Conservation (phyloP, 768 basidiomycete species). For the Phylloporus sp. region DNA sequence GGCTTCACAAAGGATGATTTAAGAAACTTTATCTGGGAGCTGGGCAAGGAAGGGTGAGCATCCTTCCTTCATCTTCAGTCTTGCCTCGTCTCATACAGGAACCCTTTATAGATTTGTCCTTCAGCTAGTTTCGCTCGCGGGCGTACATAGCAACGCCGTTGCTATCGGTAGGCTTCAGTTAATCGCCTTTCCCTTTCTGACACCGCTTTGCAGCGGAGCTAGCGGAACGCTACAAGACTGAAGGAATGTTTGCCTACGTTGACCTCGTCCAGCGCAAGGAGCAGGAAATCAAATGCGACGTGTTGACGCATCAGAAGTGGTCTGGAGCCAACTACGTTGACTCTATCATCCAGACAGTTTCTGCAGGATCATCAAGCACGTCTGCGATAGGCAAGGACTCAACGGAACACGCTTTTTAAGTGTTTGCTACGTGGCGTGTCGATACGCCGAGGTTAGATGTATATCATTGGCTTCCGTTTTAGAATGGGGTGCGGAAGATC, state of each 20-base stretch:
- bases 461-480: background rate
- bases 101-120: slow-evolving; percentile 66
- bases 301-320: slow-evolving; percentile 95
- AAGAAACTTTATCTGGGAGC: slow-evolving; percentile 86
- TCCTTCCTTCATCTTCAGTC: background rate
- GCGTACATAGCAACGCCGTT: slow-evolving; percentile 82
- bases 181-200: slow-evolving; percentile 3
- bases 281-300: slow-evolving; percentile 84
- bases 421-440: background rate
- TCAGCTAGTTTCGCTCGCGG: slow-evolving; percentile 85
- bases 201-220: slow-evolving; percentile 57
- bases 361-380: slow-evolving; percentile 86
- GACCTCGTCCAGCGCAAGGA: slow-evolving; percentile 85
- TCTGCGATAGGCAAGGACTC: slow-evolving; percentile 82
- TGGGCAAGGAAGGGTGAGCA: slow-evolving; percentile 79
- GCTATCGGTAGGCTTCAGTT: slow-evolving; percentile 54
- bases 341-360: slow-evolving; percentile 75
- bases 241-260: slow-evolving; percentile 93
- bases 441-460: slow-evolving; percentile 3
- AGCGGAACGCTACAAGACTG: slow-evolving; percentile 72
- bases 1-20: slow-evolving; percentile 75
- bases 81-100: slow-evolving; percentile 1
- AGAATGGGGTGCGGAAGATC: slow-evolving; percentile 4
- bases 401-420: slow-evolving; percentile 79
- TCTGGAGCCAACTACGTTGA: slow-evolving; percentile 92